These are phyloP conservation scores for Fraxinus latifolia DNA, from an alignment of 305 asterid species.

Conservation along the genomic window DNA sequence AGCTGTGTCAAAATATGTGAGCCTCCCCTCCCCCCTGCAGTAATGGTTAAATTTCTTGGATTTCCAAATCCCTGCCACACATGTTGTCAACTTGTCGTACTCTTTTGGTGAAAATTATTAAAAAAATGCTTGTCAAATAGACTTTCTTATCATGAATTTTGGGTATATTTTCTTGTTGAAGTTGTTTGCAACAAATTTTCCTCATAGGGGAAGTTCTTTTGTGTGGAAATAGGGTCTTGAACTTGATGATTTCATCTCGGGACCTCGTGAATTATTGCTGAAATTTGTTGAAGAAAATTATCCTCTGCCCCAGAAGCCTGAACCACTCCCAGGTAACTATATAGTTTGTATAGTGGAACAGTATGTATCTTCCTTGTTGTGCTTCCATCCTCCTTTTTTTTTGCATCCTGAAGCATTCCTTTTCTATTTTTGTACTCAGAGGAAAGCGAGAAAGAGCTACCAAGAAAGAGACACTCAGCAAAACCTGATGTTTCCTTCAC, in stretches of 20 bases:
- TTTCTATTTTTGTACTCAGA: slow-evolving; percentile 39
- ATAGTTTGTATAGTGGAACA: slow-evolving; percentile 21
- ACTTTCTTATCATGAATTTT: neutral
- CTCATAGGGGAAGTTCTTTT: slow-evolving; percentile 19
- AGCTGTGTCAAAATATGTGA: slow-evolving; percentile 91
- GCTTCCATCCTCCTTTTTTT: neutral
- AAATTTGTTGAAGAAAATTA: slow-evolving; percentile 96
- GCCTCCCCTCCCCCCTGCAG: slow-evolving; percentile 18
- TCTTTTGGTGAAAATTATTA: neutral
- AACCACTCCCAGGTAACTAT: slow-evolving; percentile 67
- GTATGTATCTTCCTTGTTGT: slow-evolving; percentile 22
- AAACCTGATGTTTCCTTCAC: slow-evolving; percentile 67
- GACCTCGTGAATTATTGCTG: slow-evolving; percentile 94
- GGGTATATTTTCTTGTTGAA: slow-evolving; percentile 10
- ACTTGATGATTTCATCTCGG: slow-evolving; percentile 96
- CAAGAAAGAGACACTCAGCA: slow-evolving; percentile 85
- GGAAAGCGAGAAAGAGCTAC: slow-evolving; percentile 83
- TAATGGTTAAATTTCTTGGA: slow-evolving; percentile 6
- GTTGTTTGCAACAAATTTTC: slow-evolving; percentile 7
- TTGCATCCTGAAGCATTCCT: slow-evolving; percentile 26
- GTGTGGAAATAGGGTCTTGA: slow-evolving; percentile 66
- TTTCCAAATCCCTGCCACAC: neutral
- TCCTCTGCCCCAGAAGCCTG: slow-evolving; percentile 96
- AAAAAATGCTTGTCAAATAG: neutral
- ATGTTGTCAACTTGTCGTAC: slow-evolving; percentile 10